Percentiles rank a stretch among this genome's conserved stretches.
These are phyloP conservation scores for Phytophthora kernoviae DNA, from an alignment of 352 stramenopile species.

Conservation along the genomic window DNA sequence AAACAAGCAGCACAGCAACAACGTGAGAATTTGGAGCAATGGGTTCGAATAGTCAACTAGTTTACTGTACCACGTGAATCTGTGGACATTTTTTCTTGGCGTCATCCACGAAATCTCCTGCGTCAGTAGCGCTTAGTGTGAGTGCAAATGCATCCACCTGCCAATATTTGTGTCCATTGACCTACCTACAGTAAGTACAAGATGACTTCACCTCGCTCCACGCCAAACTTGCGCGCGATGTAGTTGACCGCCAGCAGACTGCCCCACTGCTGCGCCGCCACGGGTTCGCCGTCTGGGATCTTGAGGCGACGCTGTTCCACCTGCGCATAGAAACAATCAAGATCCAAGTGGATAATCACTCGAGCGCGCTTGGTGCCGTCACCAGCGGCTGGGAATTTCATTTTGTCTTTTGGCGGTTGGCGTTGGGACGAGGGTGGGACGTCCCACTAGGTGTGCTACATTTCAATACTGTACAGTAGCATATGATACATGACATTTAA, in stretches of 20 bases:
- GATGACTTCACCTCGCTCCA: conserved; percentile 47
- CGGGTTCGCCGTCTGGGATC: conserved; percentile 61
- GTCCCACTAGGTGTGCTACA: background rate
- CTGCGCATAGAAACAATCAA: conserved; percentile 91
- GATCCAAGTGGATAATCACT: conserved; percentile 85
- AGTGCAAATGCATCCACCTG: background rate
- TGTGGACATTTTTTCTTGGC: conserved; percentile 74
- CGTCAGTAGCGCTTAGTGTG: background rate
- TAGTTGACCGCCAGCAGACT: conserved; percentile 88
- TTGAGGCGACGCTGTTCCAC: conserved; percentile 79
- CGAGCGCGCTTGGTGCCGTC: conserved; percentile 19
- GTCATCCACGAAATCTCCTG: conserved; percentile 67
- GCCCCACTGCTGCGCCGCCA: conserved; percentile 88
- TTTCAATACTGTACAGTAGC: background rate
- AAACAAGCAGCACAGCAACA: conserved; percentile 3
- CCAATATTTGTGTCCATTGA: no score
- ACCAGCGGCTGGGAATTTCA: background rate
- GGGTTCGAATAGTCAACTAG: no score
- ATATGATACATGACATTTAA: no score
- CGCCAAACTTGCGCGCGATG: conserved; percentile 70
- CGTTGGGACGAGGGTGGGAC: background rate
- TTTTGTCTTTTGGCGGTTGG: background rate
- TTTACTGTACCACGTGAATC: conserved; percentile 71
- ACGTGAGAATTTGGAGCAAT: no score
- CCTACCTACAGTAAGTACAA: background rate